Evolutionary conservation across 495 filamentous ascomycete species (phyloP).

Genomic region (Copromyces sp.): DNA sequence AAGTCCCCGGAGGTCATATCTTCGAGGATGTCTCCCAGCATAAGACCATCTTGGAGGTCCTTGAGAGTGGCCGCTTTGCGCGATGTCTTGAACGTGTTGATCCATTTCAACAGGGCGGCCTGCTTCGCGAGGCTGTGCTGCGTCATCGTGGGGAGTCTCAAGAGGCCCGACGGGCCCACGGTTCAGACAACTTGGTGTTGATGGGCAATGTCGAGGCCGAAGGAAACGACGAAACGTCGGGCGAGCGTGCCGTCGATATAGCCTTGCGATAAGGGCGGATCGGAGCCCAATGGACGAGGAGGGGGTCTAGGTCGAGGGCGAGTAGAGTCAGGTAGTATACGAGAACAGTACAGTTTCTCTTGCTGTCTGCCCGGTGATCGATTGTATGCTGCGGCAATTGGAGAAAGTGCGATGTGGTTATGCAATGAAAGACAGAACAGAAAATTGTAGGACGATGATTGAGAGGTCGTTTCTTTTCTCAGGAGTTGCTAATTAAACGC

Average conservation of each 20-base stretch:
- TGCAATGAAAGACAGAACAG: background rate
- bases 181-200: background rate
- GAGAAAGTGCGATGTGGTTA: background rate
- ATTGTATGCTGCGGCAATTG: background rate
- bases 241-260: background rate
- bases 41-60: conserved; percentile 65
- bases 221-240: background rate
- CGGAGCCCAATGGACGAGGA: background rate
- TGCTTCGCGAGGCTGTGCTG: conserved; percentile 21
- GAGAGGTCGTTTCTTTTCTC: background rate
- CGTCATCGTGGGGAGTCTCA: conserved; percentile 13
- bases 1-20: conserved; percentile 47
- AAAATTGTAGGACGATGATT: background rate
- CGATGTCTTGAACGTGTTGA: conserved; percentile 26
- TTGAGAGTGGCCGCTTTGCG: conserved; percentile 28
- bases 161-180: background rate
- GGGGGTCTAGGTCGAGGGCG: background rate
- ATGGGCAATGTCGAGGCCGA: background rate
- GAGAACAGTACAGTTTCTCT: background rate
- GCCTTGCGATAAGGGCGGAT: background rate
- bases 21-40: conserved; percentile 60
- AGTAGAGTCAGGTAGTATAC: background rate
- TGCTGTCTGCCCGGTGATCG: background rate
- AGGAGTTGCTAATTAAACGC: background rate
- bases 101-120: conserved; percentile 37